Evolutionary conservation across 164 flowering plant species (phyloP).

Genomic region (Cinnamomum chago): DNA sequence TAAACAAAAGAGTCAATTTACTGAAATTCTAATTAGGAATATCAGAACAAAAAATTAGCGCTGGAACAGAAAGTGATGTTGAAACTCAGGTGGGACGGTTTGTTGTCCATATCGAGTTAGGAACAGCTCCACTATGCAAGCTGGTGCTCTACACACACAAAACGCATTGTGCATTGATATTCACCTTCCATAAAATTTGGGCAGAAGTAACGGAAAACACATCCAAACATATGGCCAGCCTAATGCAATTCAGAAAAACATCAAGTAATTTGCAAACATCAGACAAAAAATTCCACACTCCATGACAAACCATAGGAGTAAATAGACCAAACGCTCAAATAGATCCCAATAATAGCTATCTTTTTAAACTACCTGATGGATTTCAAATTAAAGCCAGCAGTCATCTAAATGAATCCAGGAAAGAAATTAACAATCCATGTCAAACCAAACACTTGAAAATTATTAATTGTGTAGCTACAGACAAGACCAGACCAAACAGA

Average conservation of each 20-base stretch:
- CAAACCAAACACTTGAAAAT: background rate
- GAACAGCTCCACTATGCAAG: background rate
- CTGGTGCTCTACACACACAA: background rate
- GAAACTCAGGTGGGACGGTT: background rate
- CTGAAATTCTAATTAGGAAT: background rate
- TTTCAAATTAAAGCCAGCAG: background rate
- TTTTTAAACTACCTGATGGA: background rate
- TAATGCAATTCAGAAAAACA: too few species aligned
- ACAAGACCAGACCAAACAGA: background rate
- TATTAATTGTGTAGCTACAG: background rate
- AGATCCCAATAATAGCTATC: background rate
- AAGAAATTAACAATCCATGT: background rate
- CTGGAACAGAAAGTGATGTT: too few species aligned
- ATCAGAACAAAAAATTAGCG: background rate
- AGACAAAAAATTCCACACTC: too few species aligned
- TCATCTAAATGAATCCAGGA: background rate
- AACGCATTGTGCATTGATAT: background rate
- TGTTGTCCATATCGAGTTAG: background rate
- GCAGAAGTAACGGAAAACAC: background rate
- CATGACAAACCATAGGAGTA: too few species aligned
- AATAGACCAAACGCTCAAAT: background rate
- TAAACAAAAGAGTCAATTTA: background rate
- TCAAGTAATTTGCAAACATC: too few species aligned
- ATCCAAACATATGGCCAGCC: background rate
- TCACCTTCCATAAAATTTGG: background rate